Base-by-base conservation (phyloP, 2,329 filamentous ascomycete species). In the Cercospora nicotianae region DNA sequence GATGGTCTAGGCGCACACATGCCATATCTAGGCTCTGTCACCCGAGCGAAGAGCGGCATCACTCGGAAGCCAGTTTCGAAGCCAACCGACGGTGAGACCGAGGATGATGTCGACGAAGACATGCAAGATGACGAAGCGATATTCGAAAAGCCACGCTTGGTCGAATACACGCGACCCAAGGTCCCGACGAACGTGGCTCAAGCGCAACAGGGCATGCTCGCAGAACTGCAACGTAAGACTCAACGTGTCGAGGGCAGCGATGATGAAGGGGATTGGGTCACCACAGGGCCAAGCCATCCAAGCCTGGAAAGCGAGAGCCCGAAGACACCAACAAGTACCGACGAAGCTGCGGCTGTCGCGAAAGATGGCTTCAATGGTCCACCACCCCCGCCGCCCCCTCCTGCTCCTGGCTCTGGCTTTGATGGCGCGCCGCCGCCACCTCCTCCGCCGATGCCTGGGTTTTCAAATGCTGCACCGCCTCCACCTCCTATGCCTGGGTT, bases 141-240 rank as follows among this genome's bases (percentile, higher is more conserved):
- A 26, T 91, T 90, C 71, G 92, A 94, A 80, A 94, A 90, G 80
- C 91, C 94, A 45, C 87, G 90, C 65, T 82, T 97, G 60, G 87
- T 97, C 66, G 87, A 95, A 79, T 87, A 94, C 80, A 90, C 87
- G 77, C 87, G 92, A 69, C 92, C 93, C 3, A 87, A 86, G 75
- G 82, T 90, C 76, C 84, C 84, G 68, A 80, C 84, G 51, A 79
- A 86, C 80, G 80, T 93, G 83, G 84, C 90, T 83, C 65, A 72
- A 51, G 76, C 75, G 8, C 74, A 75, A 63, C 83, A 88, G 84
- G 83, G 88, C 77, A 78, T 94, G 81, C 76, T 90, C 83, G 73
- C 76, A n/a, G 84, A 97, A 79, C 90, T 97, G 72, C 87, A 88
- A 36, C 87, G 89, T 61, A 95, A 91, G 80, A 87, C 94, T 75